Conservation (phyloP, 352 stramenopile genomes). For the Pythium vanterpoolii region DNA sequence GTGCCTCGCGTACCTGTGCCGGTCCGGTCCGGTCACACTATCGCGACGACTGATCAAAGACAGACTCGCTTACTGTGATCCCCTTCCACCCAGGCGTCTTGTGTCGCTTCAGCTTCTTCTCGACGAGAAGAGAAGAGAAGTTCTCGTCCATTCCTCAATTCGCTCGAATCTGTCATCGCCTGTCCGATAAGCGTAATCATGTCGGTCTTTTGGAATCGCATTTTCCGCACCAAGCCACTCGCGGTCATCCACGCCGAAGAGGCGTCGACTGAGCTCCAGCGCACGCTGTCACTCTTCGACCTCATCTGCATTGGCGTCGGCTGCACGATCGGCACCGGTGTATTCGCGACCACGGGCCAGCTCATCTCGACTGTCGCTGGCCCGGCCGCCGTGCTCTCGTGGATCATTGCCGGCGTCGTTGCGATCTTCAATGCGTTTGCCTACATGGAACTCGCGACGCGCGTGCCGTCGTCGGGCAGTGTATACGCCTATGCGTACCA, state of each 20-base stretch:
- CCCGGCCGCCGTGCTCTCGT: slow-evolving; percentile 78
- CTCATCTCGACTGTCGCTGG: slow-evolving; percentile 80
- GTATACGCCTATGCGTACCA: slow-evolving; percentile 94
- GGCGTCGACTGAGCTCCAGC: slow-evolving; percentile 52
- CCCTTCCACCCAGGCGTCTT: not conserved
- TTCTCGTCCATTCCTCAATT: not conserved
- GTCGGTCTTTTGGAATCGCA: slow-evolving; percentile 47
- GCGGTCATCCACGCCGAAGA: slow-evolving; percentile 75
- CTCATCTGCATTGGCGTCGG: slow-evolving; percentile 91
- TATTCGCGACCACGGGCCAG: slow-evolving; percentile 83
- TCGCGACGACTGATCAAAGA: slow-evolving; percentile 3
- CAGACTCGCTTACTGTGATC: too few species aligned
- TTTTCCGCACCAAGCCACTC: slow-evolving; percentile 72
- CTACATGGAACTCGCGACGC: slow-evolving; percentile 88
- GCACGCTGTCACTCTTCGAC: slow-evolving; percentile 84
- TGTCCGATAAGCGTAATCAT: too few species aligned
- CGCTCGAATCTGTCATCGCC: too few species aligned
- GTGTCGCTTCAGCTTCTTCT: not conserved
- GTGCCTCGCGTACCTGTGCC: not conserved
- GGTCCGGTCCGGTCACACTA: not conserved
- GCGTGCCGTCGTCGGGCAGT: slow-evolving; percentile 85
- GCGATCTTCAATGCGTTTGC: slow-evolving; percentile 81
- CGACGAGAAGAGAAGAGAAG: too few species aligned
- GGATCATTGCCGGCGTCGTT: slow-evolving; percentile 78
- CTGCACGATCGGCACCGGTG: slow-evolving; percentile 86